Percentiles rank a stretch among this genome's conserved stretches.
Evolutionary conservation across 2,329 filamentous ascomycete species (phyloP).

Genomic region (Alternaria metachromatica): DNA sequence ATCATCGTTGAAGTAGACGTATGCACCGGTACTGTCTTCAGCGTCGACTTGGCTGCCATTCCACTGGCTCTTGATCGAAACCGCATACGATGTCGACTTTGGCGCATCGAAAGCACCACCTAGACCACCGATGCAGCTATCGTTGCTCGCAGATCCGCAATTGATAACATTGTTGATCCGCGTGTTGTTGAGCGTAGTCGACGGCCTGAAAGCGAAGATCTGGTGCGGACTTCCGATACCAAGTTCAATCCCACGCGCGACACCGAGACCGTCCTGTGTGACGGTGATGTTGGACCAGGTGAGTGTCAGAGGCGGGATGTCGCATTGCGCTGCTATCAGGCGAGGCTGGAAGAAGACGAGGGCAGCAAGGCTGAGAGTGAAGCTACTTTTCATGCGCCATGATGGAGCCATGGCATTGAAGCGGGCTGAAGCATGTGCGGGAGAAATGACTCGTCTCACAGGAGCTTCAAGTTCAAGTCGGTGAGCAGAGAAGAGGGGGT

Average conservation of each 20-base stretch:
- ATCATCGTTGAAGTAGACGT: slow-evolving; percentile 14
- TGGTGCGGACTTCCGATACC: slow-evolving; percentile 15
- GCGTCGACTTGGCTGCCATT: slow-evolving; percentile 11
- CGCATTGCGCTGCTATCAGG: slow-evolving; percentile 5
- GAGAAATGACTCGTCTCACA: not conserved
- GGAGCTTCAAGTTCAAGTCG: not conserved
- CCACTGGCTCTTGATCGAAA: slow-evolving; percentile 15
- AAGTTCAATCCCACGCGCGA: slow-evolving; percentile 16
- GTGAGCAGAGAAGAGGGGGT: not conserved
- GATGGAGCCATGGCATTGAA: not conserved
- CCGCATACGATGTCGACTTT: slow-evolving; percentile 6
- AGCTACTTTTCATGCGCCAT: not conserved
- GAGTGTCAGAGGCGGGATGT: slow-evolving; percentile 11
- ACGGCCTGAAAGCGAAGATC: slow-evolving; percentile 15
- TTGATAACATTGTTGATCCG: slow-evolving; percentile 14
- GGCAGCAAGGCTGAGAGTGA: not conserved
- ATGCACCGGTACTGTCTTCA: slow-evolving; percentile 6
- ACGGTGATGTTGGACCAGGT: slow-evolving; percentile 16
- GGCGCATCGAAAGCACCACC: slow-evolving; percentile 11
- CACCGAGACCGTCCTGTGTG: slow-evolving; percentile 15
- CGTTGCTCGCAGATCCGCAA: slow-evolving; percentile 10
- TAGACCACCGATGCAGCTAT: slow-evolving; percentile 10
- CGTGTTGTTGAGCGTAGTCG: slow-evolving; percentile 18
- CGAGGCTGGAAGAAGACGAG: not conserved
- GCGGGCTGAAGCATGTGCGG: not conserved